phyloP scores from a whole-genome alignment of 192 early-diverging fungal species.

The Spizellomyces sp. region DNA sequence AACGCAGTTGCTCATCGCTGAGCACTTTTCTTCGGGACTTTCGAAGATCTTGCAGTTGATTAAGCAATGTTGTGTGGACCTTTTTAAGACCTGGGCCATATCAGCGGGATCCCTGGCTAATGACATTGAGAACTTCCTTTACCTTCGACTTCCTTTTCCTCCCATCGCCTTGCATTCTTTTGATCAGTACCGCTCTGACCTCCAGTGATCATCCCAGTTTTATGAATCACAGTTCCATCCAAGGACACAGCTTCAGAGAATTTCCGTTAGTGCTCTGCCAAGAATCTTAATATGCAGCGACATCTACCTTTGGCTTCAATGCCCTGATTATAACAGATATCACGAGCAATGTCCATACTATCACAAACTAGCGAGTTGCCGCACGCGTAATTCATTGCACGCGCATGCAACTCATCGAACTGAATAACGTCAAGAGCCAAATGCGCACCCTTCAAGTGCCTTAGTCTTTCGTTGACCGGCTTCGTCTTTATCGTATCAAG shows the following conservation, averaged over 20 bases:
- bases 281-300: not conserved
- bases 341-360: constrained; percentile 76
- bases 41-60: constrained; percentile 72
- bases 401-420: constrained; percentile 72
- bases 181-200: constrained; percentile 46
- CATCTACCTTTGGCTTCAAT: constrained; percentile 85
- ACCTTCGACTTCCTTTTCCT: constrained; percentile 88
- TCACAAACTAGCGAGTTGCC: constrained; percentile 94
- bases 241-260: constrained; percentile 88
- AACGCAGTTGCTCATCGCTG: constrained; percentile 39
- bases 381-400: constrained; percentile 87
- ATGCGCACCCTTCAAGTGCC: constrained; percentile 81
- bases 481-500: constrained; percentile 78
- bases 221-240: constrained; percentile 95
- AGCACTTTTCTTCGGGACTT: constrained; percentile 61
- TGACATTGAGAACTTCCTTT: no score
- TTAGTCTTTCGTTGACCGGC: constrained; percentile 77
- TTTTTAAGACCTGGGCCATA: constrained; percentile 65
- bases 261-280: not conserved
- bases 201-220: constrained; percentile 93
- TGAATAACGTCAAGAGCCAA: constrained; percentile 94
- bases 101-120: no score
- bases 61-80: constrained; percentile 68
- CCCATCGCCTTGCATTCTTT: constrained; percentile 72
- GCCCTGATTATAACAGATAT: constrained; percentile 86